These are phyloP conservation scores for Penicillium waksmanii DNA, from an alignment of 495 filamentous ascomycete genomes.

Conservation along the genomic window DNA sequence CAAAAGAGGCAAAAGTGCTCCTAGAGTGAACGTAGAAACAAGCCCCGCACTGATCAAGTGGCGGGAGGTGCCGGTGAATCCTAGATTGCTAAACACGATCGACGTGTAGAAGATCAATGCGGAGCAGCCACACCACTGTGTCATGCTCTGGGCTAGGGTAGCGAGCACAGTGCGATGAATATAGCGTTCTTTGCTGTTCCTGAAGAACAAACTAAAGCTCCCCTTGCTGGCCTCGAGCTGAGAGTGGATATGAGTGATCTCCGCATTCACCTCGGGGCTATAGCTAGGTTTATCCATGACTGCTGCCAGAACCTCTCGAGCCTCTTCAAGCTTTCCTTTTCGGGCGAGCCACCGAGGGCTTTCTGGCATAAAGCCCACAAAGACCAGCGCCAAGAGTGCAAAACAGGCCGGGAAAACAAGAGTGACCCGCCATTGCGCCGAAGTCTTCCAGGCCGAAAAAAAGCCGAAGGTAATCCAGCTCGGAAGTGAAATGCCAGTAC, in stretches of 20 bases:
- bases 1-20: too few relatives aligned
- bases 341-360: not conserved
- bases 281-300: slow-evolving; percentile 14
- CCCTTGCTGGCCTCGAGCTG: too few relatives aligned
- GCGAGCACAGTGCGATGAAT: too few relatives aligned
- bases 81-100: too few relatives aligned
- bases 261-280: slow-evolving; percentile 32
- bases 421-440: not conserved
- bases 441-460: not conserved
- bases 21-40: too few relatives aligned
- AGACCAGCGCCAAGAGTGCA: not conserved
- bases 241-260: slow-evolving; percentile 38
- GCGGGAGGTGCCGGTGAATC: too few relatives aligned
- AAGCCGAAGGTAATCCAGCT: slow-evolving; percentile 14
- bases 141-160: too few relatives aligned
- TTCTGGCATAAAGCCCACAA: not conserved
- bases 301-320: slow-evolving; percentile 45
- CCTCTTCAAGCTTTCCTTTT: not conserved
- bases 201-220: too few relatives aligned
- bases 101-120: too few relatives aligned
- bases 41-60: too few relatives aligned
- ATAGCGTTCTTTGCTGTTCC: too few relatives aligned
- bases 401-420: not conserved
- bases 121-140: too few relatives aligned
- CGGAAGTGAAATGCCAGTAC: slow-evolving; percentile 36